Conservation (phyloP, 2,329 filamentous ascomycete genomes). For the Aureobasidium vineae region DNA sequence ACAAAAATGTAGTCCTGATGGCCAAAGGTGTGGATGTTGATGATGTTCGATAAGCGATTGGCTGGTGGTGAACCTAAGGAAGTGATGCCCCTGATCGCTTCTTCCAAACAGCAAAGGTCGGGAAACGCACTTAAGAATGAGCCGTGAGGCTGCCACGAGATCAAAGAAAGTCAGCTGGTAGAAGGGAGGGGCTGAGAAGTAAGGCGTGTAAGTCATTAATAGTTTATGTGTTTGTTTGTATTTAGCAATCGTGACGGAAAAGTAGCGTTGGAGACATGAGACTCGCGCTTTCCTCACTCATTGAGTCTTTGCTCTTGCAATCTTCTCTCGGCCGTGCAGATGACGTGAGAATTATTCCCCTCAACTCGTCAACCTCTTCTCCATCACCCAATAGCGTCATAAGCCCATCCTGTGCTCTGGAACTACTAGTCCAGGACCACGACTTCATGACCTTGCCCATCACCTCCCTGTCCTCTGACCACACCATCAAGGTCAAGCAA, state of each 20-base stretch:
- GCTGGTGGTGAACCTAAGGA: no score
- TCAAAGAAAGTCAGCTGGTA: neutral
- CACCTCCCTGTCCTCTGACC: conserved; percentile 33
- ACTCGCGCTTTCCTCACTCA: neutral
- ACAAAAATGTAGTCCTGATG: no score
- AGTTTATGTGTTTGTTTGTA: neutral
- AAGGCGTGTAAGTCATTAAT: neutral
- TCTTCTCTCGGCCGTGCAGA: neutral
- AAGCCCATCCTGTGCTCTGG: neutral
- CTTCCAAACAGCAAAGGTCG: no score
- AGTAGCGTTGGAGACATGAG: neutral
- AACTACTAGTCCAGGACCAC: conserved; percentile 24
- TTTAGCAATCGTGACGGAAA: neutral
- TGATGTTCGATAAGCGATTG: no score
- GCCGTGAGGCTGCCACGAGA: no score
- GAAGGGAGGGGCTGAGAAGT: neutral
- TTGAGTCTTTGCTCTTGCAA: neutral
- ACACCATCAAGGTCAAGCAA: conserved; percentile 37
- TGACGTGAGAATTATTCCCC: no score
- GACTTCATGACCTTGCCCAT: neutral
- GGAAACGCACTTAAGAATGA: no score
- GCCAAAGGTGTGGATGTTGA: no score
- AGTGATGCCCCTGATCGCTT: no score
- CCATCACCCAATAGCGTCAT: neutral
- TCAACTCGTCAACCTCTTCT: no score